Base-by-base conservation (phyloP, 179 eudicot species). In the Spergularia azorica region DNA sequence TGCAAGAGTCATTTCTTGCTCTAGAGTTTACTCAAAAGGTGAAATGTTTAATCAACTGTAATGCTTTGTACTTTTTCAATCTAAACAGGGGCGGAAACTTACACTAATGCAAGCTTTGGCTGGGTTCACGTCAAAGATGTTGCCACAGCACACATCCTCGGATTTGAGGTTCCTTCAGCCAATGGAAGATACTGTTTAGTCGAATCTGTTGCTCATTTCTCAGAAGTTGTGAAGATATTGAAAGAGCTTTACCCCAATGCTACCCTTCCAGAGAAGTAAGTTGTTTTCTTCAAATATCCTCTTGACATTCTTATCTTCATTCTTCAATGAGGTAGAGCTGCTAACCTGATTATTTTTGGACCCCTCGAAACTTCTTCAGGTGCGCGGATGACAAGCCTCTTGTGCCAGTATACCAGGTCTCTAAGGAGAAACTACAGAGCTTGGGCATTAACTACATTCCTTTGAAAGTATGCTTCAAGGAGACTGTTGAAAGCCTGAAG, bases 121-220 rank as follows among this genome's bases (percentile, higher is more conserved):
- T 86, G 86, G 88, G 88, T 86, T 32, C 73, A 83, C 79, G 88
- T 86, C 7, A 86, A 79, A 57, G 88, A 86, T 74, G 88, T 86
- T 10, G 86, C 80, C 54, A 81, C 52, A 61, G 84, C 86, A 20
- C 88, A 86, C 48, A 83, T 86, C 46, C 76, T 71, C 48, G 88
- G 78, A 61, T 65, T 75, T 59, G 88, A 86, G 81, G 64, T 41
- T 17, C 79, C 82, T 63, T 78, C 79, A 0, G 88, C 88, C 63
- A 70, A 73, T 17, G 88, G 88, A 21, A 83, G 88, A 58, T 83
- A 86, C 46, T 86, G 88, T 50, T 69, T 86, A 65, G 88, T 79
- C 4, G 86, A 81, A 71, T 64, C 80, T 5, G 79, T 79, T 7
- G 74, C 69, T 12, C 86, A 83, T 57, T 69, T 32, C 71, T 48